Evolutionary conservation across 2,329 filamentous ascomycete species (phyloP).

Genomic region (Nemania sp.): DNA sequence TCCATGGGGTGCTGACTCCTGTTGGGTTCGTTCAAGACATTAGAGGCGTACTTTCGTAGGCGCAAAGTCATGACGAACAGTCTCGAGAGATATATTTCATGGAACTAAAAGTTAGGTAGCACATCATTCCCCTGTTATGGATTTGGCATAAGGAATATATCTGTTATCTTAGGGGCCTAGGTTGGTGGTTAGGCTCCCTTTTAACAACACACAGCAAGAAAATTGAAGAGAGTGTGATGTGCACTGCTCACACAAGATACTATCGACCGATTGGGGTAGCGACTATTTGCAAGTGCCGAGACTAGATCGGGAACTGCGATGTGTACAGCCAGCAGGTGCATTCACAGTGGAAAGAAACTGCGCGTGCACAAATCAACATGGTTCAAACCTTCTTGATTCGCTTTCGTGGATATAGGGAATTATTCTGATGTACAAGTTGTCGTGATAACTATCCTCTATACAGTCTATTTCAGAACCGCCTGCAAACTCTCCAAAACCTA

Average conservation of each 20-base stretch:
- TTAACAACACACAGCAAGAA: background rate
- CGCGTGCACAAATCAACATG: conserved; percentile 39
- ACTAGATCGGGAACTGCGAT: conserved; percentile 25
- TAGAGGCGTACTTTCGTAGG: conserved; percentile 31
- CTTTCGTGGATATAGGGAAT: conserved; percentile 47
- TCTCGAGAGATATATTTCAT: background rate
- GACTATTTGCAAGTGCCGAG: background rate
- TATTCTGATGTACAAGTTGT: conserved; percentile 55
- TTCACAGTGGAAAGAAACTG: conserved; percentile 40
- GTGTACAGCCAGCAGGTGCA: conserved; percentile 26
- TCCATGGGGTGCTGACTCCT: background rate
- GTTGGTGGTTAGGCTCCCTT: background rate
- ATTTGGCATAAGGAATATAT: conserved; percentile 30
- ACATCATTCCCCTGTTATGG: background rate
- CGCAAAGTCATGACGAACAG: conserved; percentile 28
- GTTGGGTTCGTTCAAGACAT: background rate
- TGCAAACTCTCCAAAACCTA: conserved; percentile 88
- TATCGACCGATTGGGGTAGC: conserved; percentile 7
- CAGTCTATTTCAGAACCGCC: conserved; percentile 80
- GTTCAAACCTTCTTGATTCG: conserved; percentile 47
- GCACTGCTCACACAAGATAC: background rate
- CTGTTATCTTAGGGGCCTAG: conserved; percentile 6
- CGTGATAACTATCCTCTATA: conserved; percentile 57
- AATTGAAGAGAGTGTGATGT: conserved; percentile 1
- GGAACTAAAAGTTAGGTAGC: conserved; percentile 2